These are phyloP conservation scores for Mesembryanthemum crystallinum DNA, from an alignment of 148 eudicot species.

Conservation along the genomic window DNA sequence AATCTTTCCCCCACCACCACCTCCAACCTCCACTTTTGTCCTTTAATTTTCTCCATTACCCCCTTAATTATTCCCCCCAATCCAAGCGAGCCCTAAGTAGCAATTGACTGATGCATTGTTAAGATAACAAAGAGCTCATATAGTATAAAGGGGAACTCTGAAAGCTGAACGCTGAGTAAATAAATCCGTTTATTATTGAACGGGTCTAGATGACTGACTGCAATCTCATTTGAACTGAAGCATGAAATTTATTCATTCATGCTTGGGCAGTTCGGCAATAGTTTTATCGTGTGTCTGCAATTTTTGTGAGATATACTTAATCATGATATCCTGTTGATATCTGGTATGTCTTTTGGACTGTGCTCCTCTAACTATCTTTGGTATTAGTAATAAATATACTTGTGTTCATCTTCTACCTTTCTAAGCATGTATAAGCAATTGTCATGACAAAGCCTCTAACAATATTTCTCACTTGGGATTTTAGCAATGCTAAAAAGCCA, in stretches of 20 bases:
- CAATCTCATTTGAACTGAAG: background rate
- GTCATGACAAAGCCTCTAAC: slow-evolving; percentile 13
- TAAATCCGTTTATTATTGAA: background rate
- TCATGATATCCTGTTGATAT: background rate
- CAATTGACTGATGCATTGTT: background rate
- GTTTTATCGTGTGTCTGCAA: too few relatives aligned
- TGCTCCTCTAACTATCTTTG: background rate
- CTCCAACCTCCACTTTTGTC: too few relatives aligned
- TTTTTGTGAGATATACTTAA: background rate
- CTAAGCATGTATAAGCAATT: background rate
- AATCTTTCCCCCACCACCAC: too few relatives aligned
- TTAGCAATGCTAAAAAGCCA: slow-evolving; percentile 87
- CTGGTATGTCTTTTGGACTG: background rate
- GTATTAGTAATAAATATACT: background rate
- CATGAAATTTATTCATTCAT: background rate
- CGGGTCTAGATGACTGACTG: background rate
- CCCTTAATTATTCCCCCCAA: too few relatives aligned
- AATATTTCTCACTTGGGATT: slow-evolving; percentile 9
- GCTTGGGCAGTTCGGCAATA: background rate
- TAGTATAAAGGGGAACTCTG: background rate
- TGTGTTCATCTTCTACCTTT: background rate
- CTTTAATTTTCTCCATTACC: too few relatives aligned
- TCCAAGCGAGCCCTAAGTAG: too few relatives aligned
- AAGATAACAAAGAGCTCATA: background rate
- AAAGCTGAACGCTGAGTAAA: background rate